These are phyloP conservation scores for Areca catechu DNA, from an alignment of 176 grass and related monocot genomes.

Conservation along the genomic window DNA sequence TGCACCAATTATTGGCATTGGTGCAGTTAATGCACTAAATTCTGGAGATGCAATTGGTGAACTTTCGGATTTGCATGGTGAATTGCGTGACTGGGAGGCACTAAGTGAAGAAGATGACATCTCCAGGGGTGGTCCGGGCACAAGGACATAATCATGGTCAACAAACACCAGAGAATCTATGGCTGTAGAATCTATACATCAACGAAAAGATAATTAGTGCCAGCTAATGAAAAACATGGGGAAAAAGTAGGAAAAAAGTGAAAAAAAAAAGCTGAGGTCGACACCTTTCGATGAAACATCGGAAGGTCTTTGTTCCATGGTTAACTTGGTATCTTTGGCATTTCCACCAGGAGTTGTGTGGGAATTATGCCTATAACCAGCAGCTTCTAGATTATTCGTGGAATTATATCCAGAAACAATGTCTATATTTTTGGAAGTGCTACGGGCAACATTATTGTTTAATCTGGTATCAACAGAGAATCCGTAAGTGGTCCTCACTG, in stretches of 20 bases:
- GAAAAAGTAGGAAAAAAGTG: too few relatives aligned
- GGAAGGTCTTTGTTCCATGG: constrained; percentile 11
- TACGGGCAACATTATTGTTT: constrained; percentile 41
- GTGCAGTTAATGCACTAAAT: constrained; percentile 21
- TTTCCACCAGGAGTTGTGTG: constrained; percentile 26
- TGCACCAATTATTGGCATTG: constrained; percentile 59
- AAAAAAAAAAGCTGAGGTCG: constrained; percentile 6
- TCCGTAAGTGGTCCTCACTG: constrained; percentile 35
- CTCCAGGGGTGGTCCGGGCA: constrained; percentile 52
- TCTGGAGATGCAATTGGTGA: constrained; percentile 52
- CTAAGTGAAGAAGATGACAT: constrained; percentile 12
- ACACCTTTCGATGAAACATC: constrained; percentile 48
- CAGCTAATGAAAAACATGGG: constrained; percentile 12
- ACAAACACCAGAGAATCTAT: constrained; percentile 94
- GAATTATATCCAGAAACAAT: constrained; percentile 53
- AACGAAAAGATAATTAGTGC: constrained; percentile 33
- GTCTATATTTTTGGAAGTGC: constrained; percentile 49
- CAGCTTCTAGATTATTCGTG: constrained; percentile 7
- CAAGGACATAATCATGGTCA: constrained; percentile 94
- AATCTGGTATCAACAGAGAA: constrained; percentile 32
- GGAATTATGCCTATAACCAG: constrained; percentile 22
- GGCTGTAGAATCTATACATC: constrained; percentile 57
- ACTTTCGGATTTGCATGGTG: constrained; percentile 46
- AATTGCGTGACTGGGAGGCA: too few relatives aligned
- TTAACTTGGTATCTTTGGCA: constrained; percentile 38